Percentiles rank a stretch among this genome's conserved stretches.
Evolutionary conservation across 176 grass and related monocot species (phyloP).

Genomic region (Typha latifolia): DNA sequence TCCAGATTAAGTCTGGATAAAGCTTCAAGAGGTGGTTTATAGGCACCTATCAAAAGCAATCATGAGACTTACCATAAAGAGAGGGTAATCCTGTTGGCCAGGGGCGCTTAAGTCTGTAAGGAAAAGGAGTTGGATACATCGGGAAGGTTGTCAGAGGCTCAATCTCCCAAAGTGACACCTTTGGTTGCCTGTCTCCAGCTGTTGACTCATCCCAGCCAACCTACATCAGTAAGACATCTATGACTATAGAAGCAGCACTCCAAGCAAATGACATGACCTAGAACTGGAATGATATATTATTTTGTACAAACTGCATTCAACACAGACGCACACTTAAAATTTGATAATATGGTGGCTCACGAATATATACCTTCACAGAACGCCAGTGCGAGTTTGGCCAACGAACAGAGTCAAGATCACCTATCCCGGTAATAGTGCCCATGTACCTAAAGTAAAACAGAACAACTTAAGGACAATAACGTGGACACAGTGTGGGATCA

Average conservation of each 20-base stretch:
- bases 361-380: constrained; percentile 5
- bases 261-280: too few species aligned
- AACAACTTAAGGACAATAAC: background rate
- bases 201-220: constrained; percentile 99
- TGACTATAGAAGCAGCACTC: too few species aligned
- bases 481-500: background rate
- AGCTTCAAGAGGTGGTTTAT: background rate
- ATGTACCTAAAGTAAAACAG: constrained; percentile 53
- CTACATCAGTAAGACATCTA: constrained; percentile 31
- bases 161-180: constrained; percentile 96
- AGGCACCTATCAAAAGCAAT: constrained; percentile 16
- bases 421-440: constrained; percentile 82
- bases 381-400: constrained; percentile 82
- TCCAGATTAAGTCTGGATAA: background rate
- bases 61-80: constrained; percentile 42
- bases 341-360: background rate
- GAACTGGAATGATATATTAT: too few species aligned
- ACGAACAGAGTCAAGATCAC: constrained; percentile 69
- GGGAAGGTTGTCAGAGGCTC: constrained; percentile 97
- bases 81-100: constrained; percentile 92
- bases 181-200: constrained; percentile 92
- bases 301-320: background rate
- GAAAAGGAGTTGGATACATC: constrained; percentile 92
- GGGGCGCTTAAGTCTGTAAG: constrained; percentile 84
- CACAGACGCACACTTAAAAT: background rate